These are phyloP conservation scores for Penicillium robsamsonii DNA, from an alignment of 495 filamentous ascomycete genomes.

Conservation along the genomic window DNA sequence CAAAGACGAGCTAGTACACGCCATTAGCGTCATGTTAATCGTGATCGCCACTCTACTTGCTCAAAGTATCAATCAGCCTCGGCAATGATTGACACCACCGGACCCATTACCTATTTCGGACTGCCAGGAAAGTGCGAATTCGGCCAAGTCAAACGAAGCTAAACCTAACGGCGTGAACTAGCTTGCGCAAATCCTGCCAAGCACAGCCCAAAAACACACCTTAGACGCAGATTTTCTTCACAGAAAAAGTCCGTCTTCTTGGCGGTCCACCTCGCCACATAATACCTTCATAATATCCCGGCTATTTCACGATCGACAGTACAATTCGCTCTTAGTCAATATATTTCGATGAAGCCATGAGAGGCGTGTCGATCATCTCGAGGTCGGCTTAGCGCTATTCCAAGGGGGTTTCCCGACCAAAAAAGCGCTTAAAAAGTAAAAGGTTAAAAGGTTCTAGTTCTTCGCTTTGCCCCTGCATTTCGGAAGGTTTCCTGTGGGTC, in stretches of 20 bases:
- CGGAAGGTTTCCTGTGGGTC: background rate
- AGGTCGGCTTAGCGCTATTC: background rate
- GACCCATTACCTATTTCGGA: conserved; percentile 2
- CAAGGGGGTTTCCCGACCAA: background rate
- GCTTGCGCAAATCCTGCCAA: background rate
- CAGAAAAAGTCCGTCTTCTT: background rate
- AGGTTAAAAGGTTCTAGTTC: conserved; percentile 1
- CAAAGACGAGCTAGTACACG: background rate
- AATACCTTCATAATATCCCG: background rate
- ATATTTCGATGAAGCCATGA: background rate
- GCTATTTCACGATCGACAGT: background rate
- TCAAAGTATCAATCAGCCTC: background rate
- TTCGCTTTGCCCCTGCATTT: background rate
- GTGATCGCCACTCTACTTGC: background rate
- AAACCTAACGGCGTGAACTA: conserved; percentile 3
- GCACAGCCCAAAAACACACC: background rate
- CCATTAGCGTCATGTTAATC: background rate
- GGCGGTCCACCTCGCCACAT: background rate
- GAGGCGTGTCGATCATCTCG: conserved; percentile 1
- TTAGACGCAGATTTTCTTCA: background rate
- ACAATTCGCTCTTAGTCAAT: background rate
- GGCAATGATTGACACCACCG: no score
- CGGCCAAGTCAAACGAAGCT: background rate
- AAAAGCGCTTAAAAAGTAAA: background rate
- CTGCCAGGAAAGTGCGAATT: background rate